phyloP scores from a whole-genome alignment of 75 land plant genomes.

The Cupressus sempervirens region DNA sequence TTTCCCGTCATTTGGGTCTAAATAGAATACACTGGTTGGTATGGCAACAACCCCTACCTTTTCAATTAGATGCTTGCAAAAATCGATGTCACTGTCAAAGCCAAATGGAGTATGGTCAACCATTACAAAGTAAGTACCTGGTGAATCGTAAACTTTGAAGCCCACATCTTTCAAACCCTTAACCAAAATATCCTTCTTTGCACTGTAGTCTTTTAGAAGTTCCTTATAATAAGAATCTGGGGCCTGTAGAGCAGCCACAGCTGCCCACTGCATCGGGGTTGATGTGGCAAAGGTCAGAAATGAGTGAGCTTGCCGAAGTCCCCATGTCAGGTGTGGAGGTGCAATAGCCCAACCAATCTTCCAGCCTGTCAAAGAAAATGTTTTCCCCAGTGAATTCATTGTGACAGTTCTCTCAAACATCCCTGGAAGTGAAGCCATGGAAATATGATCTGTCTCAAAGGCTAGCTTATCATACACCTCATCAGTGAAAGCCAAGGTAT shows the following conservation, averaged over 20 bases:
- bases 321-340: constrained; percentile 87
- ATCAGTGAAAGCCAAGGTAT: constrained; percentile 76
- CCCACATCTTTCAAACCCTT: constrained; percentile 86
- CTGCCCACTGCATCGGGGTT: constrained; percentile 90
- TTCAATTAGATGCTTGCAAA: constrained; percentile 88
- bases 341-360: constrained; percentile 99
- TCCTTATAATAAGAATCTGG: constrained; percentile 86
- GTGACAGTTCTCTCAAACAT: constrained; percentile 97
- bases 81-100: constrained; percentile 67
- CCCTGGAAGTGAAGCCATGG: constrained; percentile 87
- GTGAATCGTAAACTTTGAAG: constrained; percentile 80
- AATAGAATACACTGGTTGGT: constrained; percentile 95
- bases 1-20: constrained; percentile 89
- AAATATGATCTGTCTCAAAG: constrained; percentile 84
- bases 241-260: constrained; percentile 73
- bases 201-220: constrained; percentile 63
- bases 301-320: constrained; percentile 90
- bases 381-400: constrained; percentile 94
- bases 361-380: constrained; percentile 98
- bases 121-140: constrained; percentile 96
- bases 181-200: constrained; percentile 79
- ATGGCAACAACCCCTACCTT: constrained; percentile 98
- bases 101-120: constrained; percentile 99
- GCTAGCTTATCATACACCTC: constrained; percentile 92
- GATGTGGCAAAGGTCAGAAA: constrained; percentile 89